Evolutionary conservation across 139 green algal species (phyloP).

Genomic region (Haematococcus lacustris): DNA sequence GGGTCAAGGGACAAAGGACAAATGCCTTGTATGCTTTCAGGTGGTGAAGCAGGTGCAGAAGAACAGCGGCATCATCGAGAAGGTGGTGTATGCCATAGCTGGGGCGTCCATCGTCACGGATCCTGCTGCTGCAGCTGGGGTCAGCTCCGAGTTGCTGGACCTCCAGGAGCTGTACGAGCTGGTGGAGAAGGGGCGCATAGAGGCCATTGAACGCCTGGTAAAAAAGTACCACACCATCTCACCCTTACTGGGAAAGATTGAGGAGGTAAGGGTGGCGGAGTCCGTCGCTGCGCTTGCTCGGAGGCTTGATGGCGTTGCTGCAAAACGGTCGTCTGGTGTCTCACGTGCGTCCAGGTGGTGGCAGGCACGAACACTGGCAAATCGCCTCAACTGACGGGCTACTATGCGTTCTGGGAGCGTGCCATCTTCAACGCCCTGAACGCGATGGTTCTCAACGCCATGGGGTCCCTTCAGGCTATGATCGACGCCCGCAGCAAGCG

Average conservation of each 20-base stretch:
- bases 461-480: slow-evolving; percentile 49
- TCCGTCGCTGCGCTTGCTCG: too few species aligned
- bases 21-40: too few species aligned
- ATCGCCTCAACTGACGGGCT: slow-evolving; percentile 54
- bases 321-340: too few species aligned
- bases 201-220: slow-evolving; percentile 65
- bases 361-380: slow-evolving; percentile 78
- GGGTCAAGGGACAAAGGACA: too few species aligned
- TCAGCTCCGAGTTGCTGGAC: too few species aligned
- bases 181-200: slow-evolving; percentile 58
- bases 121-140: slow-evolving; percentile 18
- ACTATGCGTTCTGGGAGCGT: slow-evolving; percentile 84
- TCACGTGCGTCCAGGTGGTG: too few species aligned
- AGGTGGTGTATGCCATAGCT: slow-evolving; percentile 59
- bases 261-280: slow-evolving; percentile 31
- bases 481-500: slow-evolving; percentile 12
- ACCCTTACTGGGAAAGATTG: slow-evolving; percentile 74
- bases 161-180: slow-evolving; percentile 74
- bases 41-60: slow-evolving; percentile 74
- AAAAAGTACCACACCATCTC: slow-evolving; percentile 74
- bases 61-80: slow-evolving; percentile 74
- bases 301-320: too few species aligned
- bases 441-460: slow-evolving; percentile 55
- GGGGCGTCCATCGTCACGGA: slow-evolving; percentile 11
- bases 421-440: slow-evolving; percentile 79